phyloP scores from a whole-genome alignment of 306 rosid species.

The Vachellia collinsii region DNA sequence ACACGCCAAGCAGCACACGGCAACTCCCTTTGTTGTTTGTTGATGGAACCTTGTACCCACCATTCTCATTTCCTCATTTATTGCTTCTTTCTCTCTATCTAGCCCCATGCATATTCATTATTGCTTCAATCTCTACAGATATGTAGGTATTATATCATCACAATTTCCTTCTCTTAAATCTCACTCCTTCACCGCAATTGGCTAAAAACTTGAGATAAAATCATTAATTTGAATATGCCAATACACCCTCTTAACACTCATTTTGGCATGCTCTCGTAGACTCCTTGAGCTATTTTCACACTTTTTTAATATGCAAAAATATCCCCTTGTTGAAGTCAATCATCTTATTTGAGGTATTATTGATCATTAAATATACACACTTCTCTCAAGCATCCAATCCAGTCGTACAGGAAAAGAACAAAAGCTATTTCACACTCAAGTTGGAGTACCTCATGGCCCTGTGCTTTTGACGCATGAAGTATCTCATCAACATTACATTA shows the following conservation, averaged over 20 bases:
- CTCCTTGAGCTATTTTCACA: neutral
- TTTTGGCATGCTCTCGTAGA: neutral
- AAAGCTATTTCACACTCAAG: no score
- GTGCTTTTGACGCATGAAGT: neutral
- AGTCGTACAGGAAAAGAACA: no score
- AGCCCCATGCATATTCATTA: neutral
- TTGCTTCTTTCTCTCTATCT: neutral
- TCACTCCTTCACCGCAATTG: neutral
- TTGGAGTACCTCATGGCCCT: no score
- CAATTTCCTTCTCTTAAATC: neutral
- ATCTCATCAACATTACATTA: neutral
- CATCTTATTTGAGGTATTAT: no score
- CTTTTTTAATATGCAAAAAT: no score
- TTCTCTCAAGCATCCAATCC: no score
- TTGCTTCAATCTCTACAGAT: neutral
- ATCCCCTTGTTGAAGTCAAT: no score
- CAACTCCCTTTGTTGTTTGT: neutral
- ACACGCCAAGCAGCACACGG: neutral
- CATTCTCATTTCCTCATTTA: neutral
- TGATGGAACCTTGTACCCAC: neutral
- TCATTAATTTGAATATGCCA: neutral
- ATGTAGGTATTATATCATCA: neutral
- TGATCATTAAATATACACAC: no score
- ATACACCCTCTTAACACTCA: neutral
- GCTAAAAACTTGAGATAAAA: neutral